Percentiles rank a stretch among this genome's conserved stretches.
phyloP scores from a whole-genome alignment of 1,284 basidiomycete species.

The Blastosporella zonata region DNA sequence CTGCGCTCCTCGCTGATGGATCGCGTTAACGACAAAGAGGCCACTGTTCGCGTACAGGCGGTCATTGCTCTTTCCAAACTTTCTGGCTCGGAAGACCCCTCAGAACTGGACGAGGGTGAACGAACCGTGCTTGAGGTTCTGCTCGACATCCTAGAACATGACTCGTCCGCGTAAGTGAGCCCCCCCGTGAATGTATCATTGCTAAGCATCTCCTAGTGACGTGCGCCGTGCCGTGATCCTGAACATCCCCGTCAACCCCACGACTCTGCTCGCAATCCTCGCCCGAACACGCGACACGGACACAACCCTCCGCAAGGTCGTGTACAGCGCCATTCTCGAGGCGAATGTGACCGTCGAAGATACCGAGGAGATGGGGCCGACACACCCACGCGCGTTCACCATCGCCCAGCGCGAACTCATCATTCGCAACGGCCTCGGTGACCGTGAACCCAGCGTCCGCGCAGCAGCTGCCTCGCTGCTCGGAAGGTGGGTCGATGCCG shows the following conservation, averaged over 20 bases:
- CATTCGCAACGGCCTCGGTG: constrained; percentile 80
- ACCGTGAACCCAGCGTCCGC: constrained; percentile 78
- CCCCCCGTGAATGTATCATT: not conserved
- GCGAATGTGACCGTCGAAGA: constrained; percentile 34
- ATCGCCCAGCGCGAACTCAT: constrained; percentile 77
- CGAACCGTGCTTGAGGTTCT: constrained; percentile 60
- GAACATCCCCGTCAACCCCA: constrained; percentile 63
- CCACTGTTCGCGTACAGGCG: constrained; percentile 78
- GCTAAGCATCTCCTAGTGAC: constrained; percentile 51
- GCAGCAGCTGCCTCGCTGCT: constrained; percentile 75
- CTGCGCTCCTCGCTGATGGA: constrained; percentile 74
- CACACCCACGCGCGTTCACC: constrained; percentile 64
- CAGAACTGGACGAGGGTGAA: constrained; percentile 61
- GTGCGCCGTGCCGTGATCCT: constrained; percentile 82
- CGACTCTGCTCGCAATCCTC: constrained; percentile 68
- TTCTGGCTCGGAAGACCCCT: constrained; percentile 65
- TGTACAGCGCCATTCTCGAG: constrained; percentile 68
- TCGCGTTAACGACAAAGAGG: constrained; percentile 82
- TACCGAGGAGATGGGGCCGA: constrained; percentile 34
- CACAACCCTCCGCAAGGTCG: constrained; percentile 72
- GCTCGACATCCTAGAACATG: constrained; percentile 70
- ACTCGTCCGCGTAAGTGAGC: constrained; percentile 67
- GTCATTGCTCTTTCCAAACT: constrained; percentile 82
- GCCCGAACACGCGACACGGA: constrained; percentile 86
- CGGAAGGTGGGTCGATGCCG: constrained; percentile 68